Percentiles rank a stretch among this genome's conserved stretches.
Conservation (phyloP, 257 asterid genomes). For the Ocimum tenuiflorum region DNA sequence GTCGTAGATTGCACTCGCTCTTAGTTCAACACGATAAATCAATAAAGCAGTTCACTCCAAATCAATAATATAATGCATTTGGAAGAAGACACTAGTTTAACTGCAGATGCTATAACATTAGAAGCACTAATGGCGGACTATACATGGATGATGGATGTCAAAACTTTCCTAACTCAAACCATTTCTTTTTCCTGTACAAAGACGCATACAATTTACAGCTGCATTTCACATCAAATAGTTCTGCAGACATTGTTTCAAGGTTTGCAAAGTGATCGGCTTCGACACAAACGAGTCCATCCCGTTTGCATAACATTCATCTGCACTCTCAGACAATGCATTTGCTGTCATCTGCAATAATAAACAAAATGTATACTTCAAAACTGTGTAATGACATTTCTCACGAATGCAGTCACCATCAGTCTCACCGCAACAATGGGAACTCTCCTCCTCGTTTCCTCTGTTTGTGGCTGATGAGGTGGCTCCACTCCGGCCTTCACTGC, state of each 20-base stretch:
- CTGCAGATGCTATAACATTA: conserved; percentile 14
- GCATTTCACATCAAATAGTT: conserved; percentile 35
- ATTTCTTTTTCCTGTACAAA: conserved; percentile 51
- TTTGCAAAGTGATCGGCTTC: conserved; percentile 71
- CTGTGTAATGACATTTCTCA: too few species aligned
- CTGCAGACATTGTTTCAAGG: conserved; percentile 62
- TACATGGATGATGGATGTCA: conserved; percentile 33
- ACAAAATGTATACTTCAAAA: too few species aligned
- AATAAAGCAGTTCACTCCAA: too few species aligned
- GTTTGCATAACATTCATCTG: conserved; percentile 76
- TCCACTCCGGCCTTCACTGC: conserved; percentile 65
- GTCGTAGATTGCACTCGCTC: too few species aligned
- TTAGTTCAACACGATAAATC: too few species aligned
- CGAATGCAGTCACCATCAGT: neutral
- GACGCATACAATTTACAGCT: conserved; percentile 33
- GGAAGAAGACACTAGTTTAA: neutral
- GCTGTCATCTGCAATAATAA: conserved; percentile 75
- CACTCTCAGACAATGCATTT: conserved; percentile 75
- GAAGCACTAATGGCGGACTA: conserved; percentile 18
- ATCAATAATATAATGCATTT: too few species aligned
- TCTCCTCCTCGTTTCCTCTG: conserved; percentile 32
- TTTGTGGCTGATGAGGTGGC: conserved; percentile 26
- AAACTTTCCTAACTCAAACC: conserved; percentile 61
- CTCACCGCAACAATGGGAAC: conserved; percentile 74
- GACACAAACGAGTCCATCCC: conserved; percentile 95